Conservation (phyloP, 1,284 basidiomycete genomes). For the Sanghuangporus weigelae region DNA sequence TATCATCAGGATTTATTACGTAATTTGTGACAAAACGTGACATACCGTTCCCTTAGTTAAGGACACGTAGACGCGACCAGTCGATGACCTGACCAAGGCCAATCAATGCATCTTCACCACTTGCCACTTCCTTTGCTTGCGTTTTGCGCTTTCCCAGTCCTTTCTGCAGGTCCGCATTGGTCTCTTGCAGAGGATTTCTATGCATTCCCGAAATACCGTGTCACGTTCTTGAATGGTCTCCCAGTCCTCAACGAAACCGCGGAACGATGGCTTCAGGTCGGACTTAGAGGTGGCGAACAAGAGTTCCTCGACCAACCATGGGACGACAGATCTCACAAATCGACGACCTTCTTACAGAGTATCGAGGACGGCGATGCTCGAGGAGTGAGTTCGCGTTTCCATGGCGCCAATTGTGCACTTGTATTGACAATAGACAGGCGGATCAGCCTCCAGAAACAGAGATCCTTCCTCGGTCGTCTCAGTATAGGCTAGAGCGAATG, state of each 20-base stretch:
- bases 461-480: background rate
- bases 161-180: slow-evolving; percentile 47
- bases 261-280: slow-evolving; percentile 60
- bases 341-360: slow-evolving; percentile 39
- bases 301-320: slow-evolving; percentile 72
- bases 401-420: background rate
- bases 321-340: slow-evolving; percentile 36
- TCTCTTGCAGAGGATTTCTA: slow-evolving; percentile 75
- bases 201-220: slow-evolving; percentile 81
- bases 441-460: background rate
- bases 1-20: background rate
- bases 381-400: background rate
- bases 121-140: slow-evolving; percentile 14
- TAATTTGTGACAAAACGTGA: background rate
- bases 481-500: slow-evolving; percentile 54
- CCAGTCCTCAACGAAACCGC: slow-evolving; percentile 76
- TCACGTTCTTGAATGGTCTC: slow-evolving; percentile 75
- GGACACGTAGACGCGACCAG: background rate
- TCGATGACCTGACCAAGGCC: background rate
- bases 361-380: slow-evolving; percentile 46
- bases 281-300: slow-evolving; percentile 63
- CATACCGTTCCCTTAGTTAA: background rate
- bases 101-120: slow-evolving; percentile 14
- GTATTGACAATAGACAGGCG: slow-evolving; percentile 7
- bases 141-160: slow-evolving; percentile 19